Percentiles rank a stretch among this genome's conserved stretches.
phyloP scores from a whole-genome alignment of 768 basidiomycete species.

The Phylloporus sp. region DNA sequence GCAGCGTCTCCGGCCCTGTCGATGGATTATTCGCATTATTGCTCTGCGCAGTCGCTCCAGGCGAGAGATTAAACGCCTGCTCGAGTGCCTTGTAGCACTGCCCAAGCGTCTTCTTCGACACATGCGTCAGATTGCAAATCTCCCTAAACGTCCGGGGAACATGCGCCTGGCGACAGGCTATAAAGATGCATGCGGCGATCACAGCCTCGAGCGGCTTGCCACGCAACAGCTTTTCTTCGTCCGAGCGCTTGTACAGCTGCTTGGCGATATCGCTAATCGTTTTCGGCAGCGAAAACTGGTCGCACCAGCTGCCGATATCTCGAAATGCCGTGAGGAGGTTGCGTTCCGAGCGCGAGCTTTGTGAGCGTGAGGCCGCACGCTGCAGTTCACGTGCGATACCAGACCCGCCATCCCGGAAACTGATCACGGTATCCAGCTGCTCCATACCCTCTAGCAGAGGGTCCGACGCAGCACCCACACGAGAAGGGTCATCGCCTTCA shows the following conservation, averaged over 20 bases:
- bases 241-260: constrained; percentile 94
- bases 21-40: constrained; percentile 37
- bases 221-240: constrained; percentile 89
- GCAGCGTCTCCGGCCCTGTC: constrained; percentile 78
- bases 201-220: constrained; percentile 91
- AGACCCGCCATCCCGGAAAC: constrained; percentile 91
- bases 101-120: constrained; percentile 93
- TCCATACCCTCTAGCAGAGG: constrained; percentile 93
- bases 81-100: constrained; percentile 90
- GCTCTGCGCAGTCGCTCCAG: constrained; percentile 65
- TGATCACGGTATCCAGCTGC: constrained; percentile 91
- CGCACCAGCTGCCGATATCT: constrained; percentile 91
- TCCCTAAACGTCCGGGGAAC: constrained; percentile 96
- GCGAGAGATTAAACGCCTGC: constrained; percentile 81
- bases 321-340: constrained; percentile 86
- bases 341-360: constrained; percentile 75
- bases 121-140: constrained; percentile 89
- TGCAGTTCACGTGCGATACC: constrained; percentile 91
- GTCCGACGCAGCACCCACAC: constrained; percentile 96
- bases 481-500: constrained; percentile 98
- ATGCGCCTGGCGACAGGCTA: constrained; percentile 92
- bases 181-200: constrained; percentile 97
- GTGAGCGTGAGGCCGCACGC: constrained; percentile 82
- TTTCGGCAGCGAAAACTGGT: constrained; percentile 90
- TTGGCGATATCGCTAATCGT: constrained; percentile 95